Percentiles rank a stretch among this genome's conserved stretches.
These are phyloP conservation scores for Buxus sempervirens DNA, from an alignment of 164 flowering plant genomes.

Conservation along the genomic window DNA sequence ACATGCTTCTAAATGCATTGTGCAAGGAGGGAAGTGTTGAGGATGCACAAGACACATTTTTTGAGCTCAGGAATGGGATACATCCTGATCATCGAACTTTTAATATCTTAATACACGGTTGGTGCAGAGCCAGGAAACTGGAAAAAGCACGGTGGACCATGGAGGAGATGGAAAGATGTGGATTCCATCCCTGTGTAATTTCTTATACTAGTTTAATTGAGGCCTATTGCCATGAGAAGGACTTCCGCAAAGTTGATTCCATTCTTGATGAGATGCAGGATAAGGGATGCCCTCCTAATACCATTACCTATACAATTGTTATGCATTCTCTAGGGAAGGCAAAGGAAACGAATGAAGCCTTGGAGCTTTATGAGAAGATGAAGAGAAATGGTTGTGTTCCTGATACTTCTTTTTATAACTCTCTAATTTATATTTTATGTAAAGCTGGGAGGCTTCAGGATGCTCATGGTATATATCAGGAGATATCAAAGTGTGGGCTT, in stretches of 20 bases:
- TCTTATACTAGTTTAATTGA: conserved; percentile 54
- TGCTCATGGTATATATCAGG: conserved; percentile 42
- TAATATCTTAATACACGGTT: conserved; percentile 56
- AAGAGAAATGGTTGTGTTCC: conserved; percentile 39
- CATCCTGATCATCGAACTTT: conserved; percentile 27
- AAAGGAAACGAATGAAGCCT: conserved; percentile 35
- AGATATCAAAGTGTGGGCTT: conserved; percentile 51
- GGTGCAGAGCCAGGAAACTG: conserved; percentile 44
- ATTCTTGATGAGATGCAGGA: conserved; percentile 47
- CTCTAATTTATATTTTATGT: conserved; percentile 36
- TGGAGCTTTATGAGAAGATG: conserved; percentile 52
- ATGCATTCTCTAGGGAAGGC: conserved; percentile 53
- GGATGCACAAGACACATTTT: conserved; percentile 34
- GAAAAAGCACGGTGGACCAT: conserved; percentile 34
- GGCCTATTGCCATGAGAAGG: conserved; percentile 40
- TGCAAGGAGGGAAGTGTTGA: conserved; percentile 42
- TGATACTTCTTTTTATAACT: conserved; percentile 42
- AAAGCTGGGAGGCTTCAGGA: conserved; percentile 48
- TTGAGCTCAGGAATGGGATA: conserved; percentile 38
- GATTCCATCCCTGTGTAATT: conserved; percentile 38
- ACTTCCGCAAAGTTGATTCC: conserved; percentile 48
- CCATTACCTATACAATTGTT: conserved; percentile 45
- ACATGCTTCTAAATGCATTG: conserved; percentile 42
- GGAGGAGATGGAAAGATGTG: conserved; percentile 39
- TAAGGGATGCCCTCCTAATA: conserved; percentile 23